Evolutionary conservation across 1,284 basidiomycete genomes (phyloP).

Genomic region (Neonothopanus nambi): DNA sequence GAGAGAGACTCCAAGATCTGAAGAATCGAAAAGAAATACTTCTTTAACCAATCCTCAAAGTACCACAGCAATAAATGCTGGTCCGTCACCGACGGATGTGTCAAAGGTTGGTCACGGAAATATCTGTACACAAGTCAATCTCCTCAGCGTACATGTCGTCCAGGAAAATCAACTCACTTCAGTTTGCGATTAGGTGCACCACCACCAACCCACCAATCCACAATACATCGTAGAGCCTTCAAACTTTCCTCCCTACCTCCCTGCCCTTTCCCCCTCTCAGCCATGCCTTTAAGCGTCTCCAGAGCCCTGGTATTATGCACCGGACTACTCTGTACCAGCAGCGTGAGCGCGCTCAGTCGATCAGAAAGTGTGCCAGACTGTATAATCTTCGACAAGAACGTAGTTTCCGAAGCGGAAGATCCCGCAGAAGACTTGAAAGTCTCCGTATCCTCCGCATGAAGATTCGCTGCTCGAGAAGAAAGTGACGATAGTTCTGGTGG

Average conservation of each 20-base stretch:
- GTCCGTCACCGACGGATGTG: constrained; percentile 69
- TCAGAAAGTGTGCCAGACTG: constrained; percentile 91
- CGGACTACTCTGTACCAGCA: constrained; percentile 90
- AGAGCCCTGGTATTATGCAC: constrained; percentile 86
- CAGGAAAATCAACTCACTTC: constrained; percentile 52
- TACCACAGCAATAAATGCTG: constrained; percentile 81
- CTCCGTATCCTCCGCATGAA: constrained; percentile 53
- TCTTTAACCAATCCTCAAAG: constrained; percentile 98
- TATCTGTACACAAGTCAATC: constrained; percentile 52
- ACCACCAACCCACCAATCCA: constrained; percentile 97
- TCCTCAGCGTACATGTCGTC: neutral
- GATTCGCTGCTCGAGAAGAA: constrained; percentile 46
- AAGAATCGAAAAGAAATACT: constrained; percentile 92
- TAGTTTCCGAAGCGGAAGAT: constrained; percentile 64
- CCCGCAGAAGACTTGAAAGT: constrained; percentile 42
- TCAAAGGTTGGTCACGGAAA: constrained; percentile 89
- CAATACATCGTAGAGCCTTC: constrained; percentile 87
- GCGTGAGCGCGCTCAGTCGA: constrained; percentile 88
- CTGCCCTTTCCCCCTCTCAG: constrained; percentile 73
- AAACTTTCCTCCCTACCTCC: constrained; percentile 90
- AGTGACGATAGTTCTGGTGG: constrained; percentile 46
- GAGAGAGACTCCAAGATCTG: constrained; percentile 89
- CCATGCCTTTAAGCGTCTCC: constrained; percentile 76
- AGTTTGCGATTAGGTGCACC: constrained; percentile 83
- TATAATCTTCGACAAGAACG: constrained; percentile 84